These are phyloP conservation scores for Linum usitatissimum DNA, from an alignment of 345 rosid genomes.

Conservation along the genomic window DNA sequence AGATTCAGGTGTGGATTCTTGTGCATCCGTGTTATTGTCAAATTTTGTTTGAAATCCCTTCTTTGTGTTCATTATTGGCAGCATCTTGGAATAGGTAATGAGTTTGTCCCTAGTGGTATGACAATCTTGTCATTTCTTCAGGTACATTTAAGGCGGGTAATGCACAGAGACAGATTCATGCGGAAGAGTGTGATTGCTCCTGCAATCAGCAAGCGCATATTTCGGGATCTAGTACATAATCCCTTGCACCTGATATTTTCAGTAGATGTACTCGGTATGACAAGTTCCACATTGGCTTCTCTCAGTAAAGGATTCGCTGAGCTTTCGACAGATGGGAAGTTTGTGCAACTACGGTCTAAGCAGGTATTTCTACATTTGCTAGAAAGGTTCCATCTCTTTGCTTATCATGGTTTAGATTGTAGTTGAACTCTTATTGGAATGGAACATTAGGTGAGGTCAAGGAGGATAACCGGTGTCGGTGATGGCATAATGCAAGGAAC, in stretches of 20 bases:
- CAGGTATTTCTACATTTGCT: constrained; percentile 42
- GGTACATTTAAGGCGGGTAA: constrained; percentile 94
- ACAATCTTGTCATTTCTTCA: constrained; percentile 19
- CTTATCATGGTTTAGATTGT: neutral
- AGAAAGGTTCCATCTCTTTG: neutral
- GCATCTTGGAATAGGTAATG: neutral
- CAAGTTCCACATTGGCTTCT: constrained; percentile 95
- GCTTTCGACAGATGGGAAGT: constrained; percentile 96
- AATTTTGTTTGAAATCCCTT: neutral
- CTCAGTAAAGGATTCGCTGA: constrained; percentile 94
- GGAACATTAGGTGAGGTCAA: constrained; percentile 56
- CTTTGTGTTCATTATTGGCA: neutral
- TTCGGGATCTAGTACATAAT: constrained; percentile 96
- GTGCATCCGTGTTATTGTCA: neutral
- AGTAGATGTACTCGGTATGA: constrained; percentile 94
- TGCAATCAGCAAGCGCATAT: constrained; percentile 74
- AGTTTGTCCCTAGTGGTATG: neutral
- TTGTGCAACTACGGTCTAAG: constrained; percentile 80
- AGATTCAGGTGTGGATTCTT: constrained; percentile 62
- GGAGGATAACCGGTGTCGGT: constrained; percentile 93
- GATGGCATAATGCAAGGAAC: constrained; percentile 93
- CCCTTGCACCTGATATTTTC: constrained; percentile 89
- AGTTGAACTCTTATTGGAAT: neutral
- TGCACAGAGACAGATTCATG: constrained; percentile 83
- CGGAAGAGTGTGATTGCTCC: constrained; percentile 81